Evolutionary conservation across 164 flowering plant genomes (phyloP), one percentile per base, ranked within the genome.

Genomic region (Liriodendron chinense): DNA sequence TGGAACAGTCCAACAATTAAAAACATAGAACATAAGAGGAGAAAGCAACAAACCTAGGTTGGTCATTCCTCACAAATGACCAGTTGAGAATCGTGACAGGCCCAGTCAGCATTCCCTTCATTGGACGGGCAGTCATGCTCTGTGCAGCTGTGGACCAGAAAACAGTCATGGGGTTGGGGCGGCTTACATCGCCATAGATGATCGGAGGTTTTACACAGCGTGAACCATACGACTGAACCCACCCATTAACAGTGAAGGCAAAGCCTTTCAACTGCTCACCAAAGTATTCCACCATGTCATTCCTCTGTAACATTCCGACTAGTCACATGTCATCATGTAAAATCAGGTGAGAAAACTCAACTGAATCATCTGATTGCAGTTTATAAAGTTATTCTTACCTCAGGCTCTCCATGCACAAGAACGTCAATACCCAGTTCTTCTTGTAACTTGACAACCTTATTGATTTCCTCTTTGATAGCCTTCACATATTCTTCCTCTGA

Each of bases 401-500:
- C 97, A 16, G 98, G 97, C 83, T 94, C 98, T 78, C 98, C 98
- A 79, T 94, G 98, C 16, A 94, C 98, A 78, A 94, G 79, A 71
- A 94, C 97, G 88, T 94, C 98, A 74, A 94, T 91, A 72, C 91
- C 98, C 56, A 94, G 95, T 62, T 94, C 98, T 81, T 94, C 98
- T 72, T 94, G 98, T 63, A 94, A 85, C 84, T 89, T 85, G 69
- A 94, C 94, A 80, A 94, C 98, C 71, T 93, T 89, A 83, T 23
- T 78, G 74, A 94, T 93, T 80, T 94, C 97, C 81, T 90, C 95
- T 83, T 85, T 90, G 81, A 93, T 93, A 73, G 92, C 84, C 59
- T 82, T 82, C 10, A 94, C 85, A 71, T 94, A 93, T 3, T 89
- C 90, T 34, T 87, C 92, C 83, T 92, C 97, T 63, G 98, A 89